phyloP scores from a whole-genome alignment of 1,284 basidiomycete species.

The Rhodotorula mucilaginosa region DNA sequence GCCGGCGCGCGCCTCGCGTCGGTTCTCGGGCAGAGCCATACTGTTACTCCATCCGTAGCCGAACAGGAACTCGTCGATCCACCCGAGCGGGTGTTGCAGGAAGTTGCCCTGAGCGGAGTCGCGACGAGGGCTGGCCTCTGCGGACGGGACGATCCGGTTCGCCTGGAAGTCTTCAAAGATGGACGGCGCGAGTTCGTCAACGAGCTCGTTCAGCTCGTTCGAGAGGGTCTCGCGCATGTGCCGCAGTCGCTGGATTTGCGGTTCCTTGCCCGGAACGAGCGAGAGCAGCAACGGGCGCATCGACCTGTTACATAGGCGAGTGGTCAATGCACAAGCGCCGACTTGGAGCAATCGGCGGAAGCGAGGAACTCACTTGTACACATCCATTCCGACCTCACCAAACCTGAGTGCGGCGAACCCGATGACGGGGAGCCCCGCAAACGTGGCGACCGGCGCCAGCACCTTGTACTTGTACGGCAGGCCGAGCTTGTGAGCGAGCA shows the following conservation, averaged over 20 bases:
- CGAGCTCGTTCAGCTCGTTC: conserved; percentile 82
- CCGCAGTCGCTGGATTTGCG: conserved; percentile 75
- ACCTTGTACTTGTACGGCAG: conserved; percentile 63
- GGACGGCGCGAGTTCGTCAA: conserved; percentile 72
- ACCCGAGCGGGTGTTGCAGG: conserved; percentile 67
- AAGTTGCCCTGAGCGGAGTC: conserved; percentile 41
- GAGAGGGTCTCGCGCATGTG: conserved; percentile 73
- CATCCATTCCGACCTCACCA: conserved; percentile 97
- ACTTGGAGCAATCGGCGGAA: background rate
- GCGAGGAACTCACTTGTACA: conserved; percentile 71
- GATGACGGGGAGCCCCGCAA: conserved; percentile 77
- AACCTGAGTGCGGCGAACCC: conserved; percentile 96
- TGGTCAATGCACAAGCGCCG: background rate
- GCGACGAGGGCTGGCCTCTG: conserved; percentile 43
- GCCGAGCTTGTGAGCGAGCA: conserved; percentile 69
- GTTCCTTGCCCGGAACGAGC: conserved; percentile 85
- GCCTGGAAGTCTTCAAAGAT: conserved; percentile 85
- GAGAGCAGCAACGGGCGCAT: conserved; percentile 87
- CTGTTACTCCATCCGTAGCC: conserved; percentile 66
- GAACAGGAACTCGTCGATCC: conserved; percentile 89
- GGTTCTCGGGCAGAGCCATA: conserved; percentile 29
- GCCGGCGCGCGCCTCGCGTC: conserved; percentile 22
- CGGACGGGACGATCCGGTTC: conserved; percentile 76
- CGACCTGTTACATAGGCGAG: conserved; percentile 58
- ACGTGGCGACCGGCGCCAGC: conserved; percentile 75